Evolutionary conservation across 2,329 filamentous ascomycete species (phyloP).

Genomic region (Aspergillus proliferans): DNA sequence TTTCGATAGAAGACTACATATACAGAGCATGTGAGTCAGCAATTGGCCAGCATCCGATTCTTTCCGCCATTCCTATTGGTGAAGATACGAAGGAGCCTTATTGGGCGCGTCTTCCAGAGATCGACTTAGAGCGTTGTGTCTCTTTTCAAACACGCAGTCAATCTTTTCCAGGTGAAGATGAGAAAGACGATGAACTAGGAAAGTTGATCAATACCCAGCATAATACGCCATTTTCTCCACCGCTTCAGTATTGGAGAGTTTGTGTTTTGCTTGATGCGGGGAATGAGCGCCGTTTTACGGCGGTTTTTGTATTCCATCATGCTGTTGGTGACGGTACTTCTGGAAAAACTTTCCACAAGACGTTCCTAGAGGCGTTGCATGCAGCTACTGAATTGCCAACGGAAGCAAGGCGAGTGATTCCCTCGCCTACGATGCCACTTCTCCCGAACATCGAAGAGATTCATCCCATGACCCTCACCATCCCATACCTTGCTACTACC

Average conservation of each 20-base stretch:
- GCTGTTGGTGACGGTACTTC: conserved; percentile 43
- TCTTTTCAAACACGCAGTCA: conserved; percentile 26
- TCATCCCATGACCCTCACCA: conserved; percentile 34
- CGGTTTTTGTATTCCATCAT: conserved; percentile 45
- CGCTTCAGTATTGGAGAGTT: conserved; percentile 41
- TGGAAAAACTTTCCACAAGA: conserved; percentile 40
- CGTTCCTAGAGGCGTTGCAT: conserved; percentile 35
- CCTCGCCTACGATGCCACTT: conserved; percentile 24
- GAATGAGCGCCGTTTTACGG: conserved; percentile 32
- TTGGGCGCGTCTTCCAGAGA: conserved; percentile 39
- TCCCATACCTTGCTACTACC: conserved; percentile 27
- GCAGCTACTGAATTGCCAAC: conserved; percentile 3
- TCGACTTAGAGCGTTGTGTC: conserved; percentile 36
- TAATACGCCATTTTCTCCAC: conserved; percentile 31
- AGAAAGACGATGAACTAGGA: conserved; percentile 38
- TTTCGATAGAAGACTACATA: conserved; percentile 26
- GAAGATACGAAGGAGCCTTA: conserved; percentile 37
- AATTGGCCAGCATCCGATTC: conserved; percentile 36
- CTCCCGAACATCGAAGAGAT: conserved; percentile 37
- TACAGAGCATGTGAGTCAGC: conserved; percentile 32
- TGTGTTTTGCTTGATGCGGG: conserved; percentile 28
- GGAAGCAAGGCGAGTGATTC: conserved; percentile 16
- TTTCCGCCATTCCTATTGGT: conserved; percentile 38
- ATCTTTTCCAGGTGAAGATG: conserved; percentile 10
- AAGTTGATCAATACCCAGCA: conserved; percentile 37